Base-by-base conservation (phyloP, 164 flowering plant genomes). In the Saururus chinensis region DNA sequence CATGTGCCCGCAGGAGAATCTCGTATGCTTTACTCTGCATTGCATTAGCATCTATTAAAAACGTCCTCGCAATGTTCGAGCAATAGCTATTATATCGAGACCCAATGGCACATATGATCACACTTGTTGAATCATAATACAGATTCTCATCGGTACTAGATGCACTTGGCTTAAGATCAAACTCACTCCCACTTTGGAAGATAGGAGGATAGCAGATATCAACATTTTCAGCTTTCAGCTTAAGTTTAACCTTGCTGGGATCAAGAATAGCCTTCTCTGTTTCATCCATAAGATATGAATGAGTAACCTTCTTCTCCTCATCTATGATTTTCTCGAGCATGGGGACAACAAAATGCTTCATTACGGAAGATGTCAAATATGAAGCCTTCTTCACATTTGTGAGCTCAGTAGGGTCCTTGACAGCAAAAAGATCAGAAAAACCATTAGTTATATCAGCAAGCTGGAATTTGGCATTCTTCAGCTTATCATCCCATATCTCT, bases 181-280 rank as follows among this genome's bases (percentile, higher is more conserved):
- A 89, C 60, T 74, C 63, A 16, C 89, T 92, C 4, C 96, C 91
- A 64, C 96, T 89, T 66, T 87, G 92, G 66, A 89, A 82, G 1
- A 87, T 89, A 0, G 97, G 97, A 59, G 92, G 95, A 68, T 85
- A 89, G 64, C 97, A 89, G 10, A 87, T 89, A 70, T 85, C 95
- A 57, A 87, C 82, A 74, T 85, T 87, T 17, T 84, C 87, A 1
- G 86, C 84, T 76, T 77, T 87, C 65, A 89, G 69, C 73, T 86
- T 85, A 23, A 78, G 82, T 68, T 79, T 82, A 35, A 76, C 70
- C 70, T 37, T 81, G 2, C 78, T 59, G 12, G 87, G 97, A 23
- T 87, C 87, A 12, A 79, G 59, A 53, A 89, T 82, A 19, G 74
- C 79, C 70, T 85, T 84, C 75, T 87, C 90, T 0, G 92, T 79